Percentiles rank a stretch among this genome's conserved stretches.
These are phyloP conservation scores for Daedaleopsis nitida DNA, from an alignment of 768 basidiomycete genomes.

Conservation along the genomic window DNA sequence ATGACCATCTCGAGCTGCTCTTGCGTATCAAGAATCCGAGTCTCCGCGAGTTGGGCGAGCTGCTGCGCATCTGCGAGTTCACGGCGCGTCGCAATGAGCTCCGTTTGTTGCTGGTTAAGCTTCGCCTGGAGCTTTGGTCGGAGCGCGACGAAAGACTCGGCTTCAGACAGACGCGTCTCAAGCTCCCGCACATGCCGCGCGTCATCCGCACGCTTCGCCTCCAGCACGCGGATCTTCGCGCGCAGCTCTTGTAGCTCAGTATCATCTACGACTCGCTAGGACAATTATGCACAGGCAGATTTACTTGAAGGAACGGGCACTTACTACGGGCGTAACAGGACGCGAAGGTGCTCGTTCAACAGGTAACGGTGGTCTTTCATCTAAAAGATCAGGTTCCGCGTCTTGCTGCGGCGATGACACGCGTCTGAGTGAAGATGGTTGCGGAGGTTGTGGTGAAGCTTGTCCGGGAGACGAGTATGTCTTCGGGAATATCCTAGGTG, in stretches of 20 bases:
- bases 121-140: slow-evolving; percentile 93
- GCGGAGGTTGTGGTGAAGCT: slow-evolving; percentile 10
- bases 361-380: neutral
- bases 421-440: slow-evolving; percentile 19
- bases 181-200: slow-evolving; percentile 81
- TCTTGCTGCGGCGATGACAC: slow-evolving; percentile 14
- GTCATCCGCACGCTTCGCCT: slow-evolving; percentile 86
- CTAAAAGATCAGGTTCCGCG: slow-evolving; percentile 13
- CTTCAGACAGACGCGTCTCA: slow-evolving; percentile 82
- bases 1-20: slow-evolving; percentile 95
- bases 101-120: slow-evolving; percentile 76
- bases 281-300: neutral
- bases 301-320: slow-evolving; percentile 19
- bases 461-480: slow-evolving; percentile 20
- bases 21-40: slow-evolving; percentile 71
- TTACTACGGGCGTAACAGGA: slow-evolving; percentile 25
- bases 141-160: slow-evolving; percentile 78
- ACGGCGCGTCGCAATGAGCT: slow-evolving; percentile 74
- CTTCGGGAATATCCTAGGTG: slow-evolving; percentile 19
- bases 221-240: slow-evolving; percentile 81
- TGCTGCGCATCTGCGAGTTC: slow-evolving; percentile 78
- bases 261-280: slow-evolving; percentile 45
- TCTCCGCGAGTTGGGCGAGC: slow-evolving; percentile 70
- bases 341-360: slow-evolving; percentile 14
- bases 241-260: slow-evolving; percentile 77